These are phyloP conservation scores for Suhomyces emberorum DNA, from an alignment of 805 yeast species.

Conservation along the genomic window DNA sequence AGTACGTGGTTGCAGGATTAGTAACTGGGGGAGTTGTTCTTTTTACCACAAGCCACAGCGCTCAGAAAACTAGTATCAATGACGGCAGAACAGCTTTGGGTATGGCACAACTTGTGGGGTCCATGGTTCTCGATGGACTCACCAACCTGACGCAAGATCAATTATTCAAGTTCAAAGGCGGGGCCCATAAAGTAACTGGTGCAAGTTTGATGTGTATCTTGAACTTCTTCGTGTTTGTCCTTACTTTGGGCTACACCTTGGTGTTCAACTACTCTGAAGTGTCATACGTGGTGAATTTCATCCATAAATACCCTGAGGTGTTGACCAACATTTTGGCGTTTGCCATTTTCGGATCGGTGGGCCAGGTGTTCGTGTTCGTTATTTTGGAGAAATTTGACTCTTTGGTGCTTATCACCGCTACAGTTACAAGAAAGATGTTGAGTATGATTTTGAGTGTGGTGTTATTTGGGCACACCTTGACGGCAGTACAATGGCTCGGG, in stretches of 20 bases:
- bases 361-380: slow-evolving; percentile 89
- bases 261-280: slow-evolving; percentile 46
- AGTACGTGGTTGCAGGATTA: slow-evolving; percentile 70
- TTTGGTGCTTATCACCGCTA: slow-evolving; percentile 80
- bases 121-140: slow-evolving; percentile 83
- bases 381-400: slow-evolving; percentile 86
- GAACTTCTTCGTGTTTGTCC: slow-evolving; percentile 40
- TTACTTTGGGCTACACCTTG: slow-evolving; percentile 50
- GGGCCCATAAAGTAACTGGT: slow-evolving; percentile 55
- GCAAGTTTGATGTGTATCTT: slow-evolving; percentile 82
- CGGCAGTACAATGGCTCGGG: slow-evolving; percentile 70
- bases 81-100: slow-evolving; percentile 55
- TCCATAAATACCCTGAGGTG: slow-evolving; percentile 50
- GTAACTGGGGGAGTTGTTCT: slow-evolving; percentile 81
- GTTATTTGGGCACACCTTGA: slow-evolving; percentile 76
- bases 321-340: slow-evolving; percentile 60
- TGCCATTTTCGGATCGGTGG: slow-evolving; percentile 80
- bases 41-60: slow-evolving; percentile 53
- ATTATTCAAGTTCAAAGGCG: slow-evolving; percentile 50
- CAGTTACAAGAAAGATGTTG: slow-evolving; percentile 94
- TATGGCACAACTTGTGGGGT: slow-evolving; percentile 50
- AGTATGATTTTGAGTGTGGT: slow-evolving; percentile 90
- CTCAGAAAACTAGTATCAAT: slow-evolving; percentile 23
- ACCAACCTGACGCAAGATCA: slow-evolving; percentile 94
- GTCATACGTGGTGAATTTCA: slow-evolving; percentile 46